Base-by-base conservation (phyloP, 129 eudicot species). In the Lactuca saligna region DNA sequence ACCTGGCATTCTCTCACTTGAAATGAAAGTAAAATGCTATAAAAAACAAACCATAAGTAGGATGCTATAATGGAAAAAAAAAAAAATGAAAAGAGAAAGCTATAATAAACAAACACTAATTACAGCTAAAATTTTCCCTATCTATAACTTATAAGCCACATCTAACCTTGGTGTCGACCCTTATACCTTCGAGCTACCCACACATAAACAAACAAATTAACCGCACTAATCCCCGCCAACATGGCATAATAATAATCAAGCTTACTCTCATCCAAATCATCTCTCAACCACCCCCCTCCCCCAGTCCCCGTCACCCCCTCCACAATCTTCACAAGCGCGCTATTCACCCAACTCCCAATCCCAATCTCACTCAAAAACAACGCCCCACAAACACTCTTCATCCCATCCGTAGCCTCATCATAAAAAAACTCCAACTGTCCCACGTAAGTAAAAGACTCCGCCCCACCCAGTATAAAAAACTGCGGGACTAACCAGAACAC, bases 321-420 rank as follows among this genome's bases (percentile, higher is more conserved):
- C 12, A 89, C 38, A 13, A 81, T 78, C 78, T 86, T 82, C 3
- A 89, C 94, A 10, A 89, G 61, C 12, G 94, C 93, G 0, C 88
- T 83, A 62, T 89, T 89, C 5, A 84, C 66, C 96, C 96, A 89
- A 48, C 96, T 89, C 20, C 96, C 94, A 2, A 89, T 86, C 69
- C 96, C 96, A 15, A 89, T 86, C 77, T 89, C 93, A 53, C 90
- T 79, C 72, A 89, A 73, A 54, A 89, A 89, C 86, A 89, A 38
- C 2, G 96, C 96, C 51, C 96, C 85, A 11, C 93, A 82, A n/a
- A 86, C 62, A 16, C 96, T 89, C 63, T 86, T 82, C 58, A 89
- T 89, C 31, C 96, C 94, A n/a, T 89, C 96, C 0, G 96, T 86
- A 2, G 96, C 90, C 74, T 89, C 96, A 67, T 89, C 94, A 49